Conservation (phyloP, 73 alveolate species). For the Symbiodinium pilosum region DNA sequence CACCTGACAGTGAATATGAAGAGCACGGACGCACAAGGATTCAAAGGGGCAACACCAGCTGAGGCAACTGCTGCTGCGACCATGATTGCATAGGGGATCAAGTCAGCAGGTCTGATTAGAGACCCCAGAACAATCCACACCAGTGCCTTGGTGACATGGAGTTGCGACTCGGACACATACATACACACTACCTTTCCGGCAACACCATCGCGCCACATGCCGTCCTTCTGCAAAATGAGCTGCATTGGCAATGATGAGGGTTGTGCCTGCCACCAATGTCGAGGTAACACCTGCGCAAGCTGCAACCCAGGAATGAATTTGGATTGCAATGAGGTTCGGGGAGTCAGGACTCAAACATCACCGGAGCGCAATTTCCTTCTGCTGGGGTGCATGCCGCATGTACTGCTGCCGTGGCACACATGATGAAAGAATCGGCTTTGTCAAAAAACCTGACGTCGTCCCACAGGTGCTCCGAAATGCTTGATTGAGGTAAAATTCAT, state of each 20-base stretch:
- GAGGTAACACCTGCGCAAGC: conserved; percentile 39
- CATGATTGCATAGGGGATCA: conserved; percentile 70
- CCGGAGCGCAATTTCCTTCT: not conserved
- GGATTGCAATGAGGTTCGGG: not conserved
- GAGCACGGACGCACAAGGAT: not conserved
- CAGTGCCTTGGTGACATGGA: not conserved
- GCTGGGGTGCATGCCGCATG: no score
- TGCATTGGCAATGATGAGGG: conserved; percentile 32
- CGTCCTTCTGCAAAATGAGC: no score
- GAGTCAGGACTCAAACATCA: not conserved
- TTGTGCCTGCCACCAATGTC: not conserved
- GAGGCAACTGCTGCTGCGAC: conserved; percentile 29
- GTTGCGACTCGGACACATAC: no score
- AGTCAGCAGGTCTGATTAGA: conserved; percentile 23
- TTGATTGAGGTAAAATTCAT: no score
- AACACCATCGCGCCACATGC: no score
- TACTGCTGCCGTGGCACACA: conserved; percentile 1
- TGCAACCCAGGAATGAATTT: not conserved
- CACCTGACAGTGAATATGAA: not conserved
- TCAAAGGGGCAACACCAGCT: not conserved
- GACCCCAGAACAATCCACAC: conserved; percentile 64
- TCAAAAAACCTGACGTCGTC: conserved; percentile 3
- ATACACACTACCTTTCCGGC: no score
- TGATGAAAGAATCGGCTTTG: conserved; percentile 4
- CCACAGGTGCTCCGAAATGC: no score